Percentiles rank a stretch among this genome's conserved stretches.
These are phyloP conservation scores for Lodderomyces elongisporus DNA, from an alignment of 1,139 yeast genomes.

Conservation along the genomic window DNA sequence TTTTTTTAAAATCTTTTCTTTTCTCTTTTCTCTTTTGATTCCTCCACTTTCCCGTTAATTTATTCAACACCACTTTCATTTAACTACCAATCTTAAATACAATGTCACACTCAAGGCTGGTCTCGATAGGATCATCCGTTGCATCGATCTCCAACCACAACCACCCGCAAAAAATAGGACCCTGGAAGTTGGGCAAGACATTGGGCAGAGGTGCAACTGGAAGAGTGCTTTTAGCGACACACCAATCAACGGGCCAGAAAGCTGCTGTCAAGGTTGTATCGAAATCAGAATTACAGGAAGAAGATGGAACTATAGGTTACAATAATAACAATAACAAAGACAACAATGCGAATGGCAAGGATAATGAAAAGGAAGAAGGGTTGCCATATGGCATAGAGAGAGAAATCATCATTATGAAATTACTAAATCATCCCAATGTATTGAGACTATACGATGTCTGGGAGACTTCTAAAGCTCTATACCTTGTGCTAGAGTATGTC, in stretches of 20 bases:
- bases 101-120: slow-evolving; percentile 40
- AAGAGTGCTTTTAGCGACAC: slow-evolving; percentile 69
- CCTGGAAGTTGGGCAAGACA: slow-evolving; percentile 77
- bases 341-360: slow-evolving; percentile 12
- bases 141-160: slow-evolving; percentile 26
- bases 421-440: slow-evolving; percentile 71
- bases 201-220: slow-evolving; percentile 83
- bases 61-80: no score
- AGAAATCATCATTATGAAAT: slow-evolving; percentile 77
- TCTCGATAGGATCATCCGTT: slow-evolving; percentile 35
- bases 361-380: slow-evolving; percentile 46
- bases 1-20: no score
- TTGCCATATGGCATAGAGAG: slow-evolving; percentile 79
- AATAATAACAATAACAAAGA: slow-evolving; percentile 20
- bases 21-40: no score
- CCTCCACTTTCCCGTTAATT: no score
- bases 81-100: no score
- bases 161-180: slow-evolving; percentile 57
- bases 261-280: slow-evolving; percentile 83
- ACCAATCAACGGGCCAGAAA: slow-evolving; percentile 61
- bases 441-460: slow-evolving; percentile 75
- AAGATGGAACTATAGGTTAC: slow-evolving; percentile 22
- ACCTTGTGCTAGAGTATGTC: slow-evolving; percentile 71
- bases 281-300: slow-evolving; percentile 49
- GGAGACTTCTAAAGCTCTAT: slow-evolving; percentile 75